Evolutionary conservation across 2,329 filamentous ascomycete genomes (phyloP).

Genomic region (Endoconidiophora polonica): DNA sequence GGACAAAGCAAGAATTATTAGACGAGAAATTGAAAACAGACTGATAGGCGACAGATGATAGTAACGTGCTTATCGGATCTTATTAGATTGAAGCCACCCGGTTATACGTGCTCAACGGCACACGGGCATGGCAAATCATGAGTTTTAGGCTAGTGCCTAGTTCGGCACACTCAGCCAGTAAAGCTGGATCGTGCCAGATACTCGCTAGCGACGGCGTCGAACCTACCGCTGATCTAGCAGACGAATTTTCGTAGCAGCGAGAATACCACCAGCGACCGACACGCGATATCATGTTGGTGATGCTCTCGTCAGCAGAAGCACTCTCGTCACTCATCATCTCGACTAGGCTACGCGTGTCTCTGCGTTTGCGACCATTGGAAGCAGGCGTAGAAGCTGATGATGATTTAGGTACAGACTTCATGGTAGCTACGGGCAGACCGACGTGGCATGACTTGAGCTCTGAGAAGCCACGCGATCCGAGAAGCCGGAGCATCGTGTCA

Average conservation of each 20-base stretch:
- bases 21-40: neutral
- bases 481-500: constrained; percentile 45
- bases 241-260: constrained; percentile 62
- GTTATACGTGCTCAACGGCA: constrained; percentile 34
- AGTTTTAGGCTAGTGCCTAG: constrained; percentile 77
- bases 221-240: constrained; percentile 22
- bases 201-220: constrained; percentile 21
- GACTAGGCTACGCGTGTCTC: constrained; percentile 38
- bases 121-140: constrained; percentile 79
- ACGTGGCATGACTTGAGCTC: constrained; percentile 62
- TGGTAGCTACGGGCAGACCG: constrained; percentile 53
- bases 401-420: no score
- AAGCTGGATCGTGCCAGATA: constrained; percentile 61
- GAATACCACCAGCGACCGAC: constrained; percentile 96
- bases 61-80: neutral
- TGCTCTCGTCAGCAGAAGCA: constrained; percentile 61
- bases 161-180: constrained; percentile 74
- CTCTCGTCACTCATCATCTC: constrained; percentile 58
- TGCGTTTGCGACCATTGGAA: constrained; percentile 24
- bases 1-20: neutral
- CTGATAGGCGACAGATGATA: neutral
- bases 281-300: constrained; percentile 79
- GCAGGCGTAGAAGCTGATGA: neutral
- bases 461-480: constrained; percentile 53
- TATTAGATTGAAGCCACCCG: constrained; percentile 11